Evolutionary conservation across 352 stramenopile species (phyloP).

Genomic region (Phytophthora boehmeriae): DNA sequence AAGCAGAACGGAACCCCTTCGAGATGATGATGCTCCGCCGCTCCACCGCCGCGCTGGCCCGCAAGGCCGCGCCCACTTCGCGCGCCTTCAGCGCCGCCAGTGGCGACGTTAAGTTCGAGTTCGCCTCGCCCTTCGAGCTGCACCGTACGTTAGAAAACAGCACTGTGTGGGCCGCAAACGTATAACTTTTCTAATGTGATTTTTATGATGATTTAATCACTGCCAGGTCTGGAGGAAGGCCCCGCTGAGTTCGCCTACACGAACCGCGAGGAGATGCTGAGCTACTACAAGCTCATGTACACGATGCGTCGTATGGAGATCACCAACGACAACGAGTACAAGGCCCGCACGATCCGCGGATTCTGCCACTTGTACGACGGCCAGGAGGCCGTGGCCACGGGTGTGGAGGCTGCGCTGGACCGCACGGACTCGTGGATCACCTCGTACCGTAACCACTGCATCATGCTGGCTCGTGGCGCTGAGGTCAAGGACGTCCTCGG

Average conservation of each 20-base stretch:
- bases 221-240: conserved; percentile 69
- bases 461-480: conserved; percentile 94
- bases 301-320: conserved; percentile 99
- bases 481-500: conserved; percentile 93
- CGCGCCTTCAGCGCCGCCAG: conserved; percentile 70
- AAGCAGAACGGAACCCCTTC: conserved; percentile 47
- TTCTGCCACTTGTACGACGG: conserved; percentile 99
- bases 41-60: conserved; percentile 49
- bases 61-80: conserved; percentile 30
- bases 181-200: not conserved
- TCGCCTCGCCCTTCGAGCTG: conserved; percentile 78
- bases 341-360: conserved; percentile 97
- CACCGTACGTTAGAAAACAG: conserved; percentile 53
- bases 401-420: conserved; percentile 95
- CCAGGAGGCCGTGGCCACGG: conserved; percentile 98
- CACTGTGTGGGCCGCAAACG: not conserved
- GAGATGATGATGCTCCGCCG: conserved; percentile 71
- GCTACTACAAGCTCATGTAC: conserved; percentile 99
- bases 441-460: conserved; percentile 99
- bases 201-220: conserved; percentile 11
- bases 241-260: conserved; percentile 68
- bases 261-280: conserved; percentile 96
- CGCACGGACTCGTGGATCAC: conserved; percentile 98
- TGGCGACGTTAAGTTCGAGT: conserved; percentile 74
- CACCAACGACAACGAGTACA: conserved; percentile 99